These are phyloP conservation scores for Pezicula neosporulosa DNA, from an alignment of 2,329 filamentous ascomycete genomes.

Conservation along the genomic window DNA sequence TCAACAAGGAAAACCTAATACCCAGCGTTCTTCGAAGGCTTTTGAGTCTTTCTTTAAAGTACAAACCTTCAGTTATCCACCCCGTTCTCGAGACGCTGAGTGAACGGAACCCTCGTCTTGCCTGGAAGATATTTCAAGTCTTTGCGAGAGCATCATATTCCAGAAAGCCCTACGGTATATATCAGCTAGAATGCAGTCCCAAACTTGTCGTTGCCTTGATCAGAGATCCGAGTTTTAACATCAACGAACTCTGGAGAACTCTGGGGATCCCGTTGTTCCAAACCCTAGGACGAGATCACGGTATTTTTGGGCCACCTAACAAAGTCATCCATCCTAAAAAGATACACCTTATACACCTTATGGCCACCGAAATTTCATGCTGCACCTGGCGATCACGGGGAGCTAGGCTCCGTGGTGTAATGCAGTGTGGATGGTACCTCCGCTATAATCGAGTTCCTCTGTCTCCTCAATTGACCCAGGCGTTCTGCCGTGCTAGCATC, in stretches of 20 bases:
- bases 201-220: constrained; percentile 19
- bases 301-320: constrained; percentile 2
- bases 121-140: neutral
- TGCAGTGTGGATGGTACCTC: constrained; percentile 21
- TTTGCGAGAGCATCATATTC: constrained; percentile 6
- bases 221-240: constrained; percentile 3
- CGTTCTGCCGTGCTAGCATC: constrained; percentile 18
- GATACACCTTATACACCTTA: constrained; percentile 16
- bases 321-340: constrained; percentile 9
- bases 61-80: constrained; percentile 7
- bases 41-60: constrained; percentile 3
- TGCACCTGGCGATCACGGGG: constrained; percentile 7
- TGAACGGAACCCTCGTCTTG: constrained; percentile 1
- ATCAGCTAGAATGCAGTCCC: constrained; percentile 1
- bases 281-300: neutral
- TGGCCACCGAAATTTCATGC: constrained; percentile 24
- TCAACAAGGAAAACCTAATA: constrained; percentile 7
- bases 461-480: constrained; percentile 15
- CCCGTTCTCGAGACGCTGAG: constrained; percentile 10
- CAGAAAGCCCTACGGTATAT: neutral
- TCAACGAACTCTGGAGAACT: constrained; percentile 16
- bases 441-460: constrained; percentile 15
- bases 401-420: constrained; percentile 22
- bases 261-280: constrained; percentile 15
- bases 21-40: constrained; percentile 5